Base-by-base conservation (phyloP, 106 monocot species). In the Dendrobium nobile region DNA sequence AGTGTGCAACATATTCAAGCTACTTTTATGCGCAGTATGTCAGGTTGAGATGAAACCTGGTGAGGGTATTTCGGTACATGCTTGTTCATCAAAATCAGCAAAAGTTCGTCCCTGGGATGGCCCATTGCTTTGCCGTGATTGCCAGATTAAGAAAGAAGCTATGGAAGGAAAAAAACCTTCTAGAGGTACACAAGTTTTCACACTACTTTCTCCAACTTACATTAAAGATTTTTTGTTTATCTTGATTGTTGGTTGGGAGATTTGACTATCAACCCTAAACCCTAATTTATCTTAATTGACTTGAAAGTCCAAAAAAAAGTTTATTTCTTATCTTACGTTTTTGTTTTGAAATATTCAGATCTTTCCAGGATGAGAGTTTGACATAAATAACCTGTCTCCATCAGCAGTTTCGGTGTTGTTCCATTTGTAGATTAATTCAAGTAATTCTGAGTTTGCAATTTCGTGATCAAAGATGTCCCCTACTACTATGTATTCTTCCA, bases 121-220 rank as follows among this genome's bases (percentile, higher is more conserved):
- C 22, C 92, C 92, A 26, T 85, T 90, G 68, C 92, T 92, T 76
- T 92, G 92, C 41, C 11, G 45, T 20, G 70, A 59, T 54, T 92
- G 92, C 77, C 90, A 90, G 56, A 77, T 28, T 64, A 92, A 92
- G 78, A 89, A 86, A 67, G 92, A 90, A 82, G 90, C 92, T 26
- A 92, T 92, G 92, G 92, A 92, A 78, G 92, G 92, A 73, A 89
- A 80, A 51, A 24, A 27, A 19, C 80, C 72, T 43, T 74, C 43
- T 22, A 74, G 43, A 43, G 42, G 74, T 74, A 74, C 20, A n/a
- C 42, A 10, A 16, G 42, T 74, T 70, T 64, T 17, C 64, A 7
- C 64, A 6, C 24, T 1, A 22, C 16, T 37, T 31, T 70, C 37
- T 70, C 37, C 33, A 13, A 61, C 56, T 45, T n/a, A 61, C 5